Base-by-base conservation (phyloP, 1,284 basidiomycete species). In the Peniophora sp. region DNA sequence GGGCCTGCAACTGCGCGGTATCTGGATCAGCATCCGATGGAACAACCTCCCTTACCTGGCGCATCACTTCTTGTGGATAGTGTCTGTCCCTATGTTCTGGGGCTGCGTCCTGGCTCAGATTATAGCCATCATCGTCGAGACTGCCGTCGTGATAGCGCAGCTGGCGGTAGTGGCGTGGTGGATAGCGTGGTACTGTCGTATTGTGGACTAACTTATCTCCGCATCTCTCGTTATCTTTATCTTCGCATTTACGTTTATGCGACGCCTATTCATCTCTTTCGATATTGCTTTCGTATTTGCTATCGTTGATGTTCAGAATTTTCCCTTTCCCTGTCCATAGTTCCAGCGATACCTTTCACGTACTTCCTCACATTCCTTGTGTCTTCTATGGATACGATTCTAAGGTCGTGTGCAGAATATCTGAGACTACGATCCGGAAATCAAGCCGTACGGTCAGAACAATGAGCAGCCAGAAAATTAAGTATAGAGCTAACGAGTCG, bases 111-210 rank as follows among this genome's bases (percentile, higher is more conserved):
- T 83, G 12, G 74, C 82, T 18, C 81, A 82, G 58, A 86, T 83
- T 80, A 63, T 72, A 54, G 78, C 80, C 9, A 77, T 85, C 36
- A 47, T 76, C 8, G 61, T 79, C 20, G 83, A 85, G 58, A 60
- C 70, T 48, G 71, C 66, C 39, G 63, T 87, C 49, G 71, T 85
- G 3, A 54, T 79, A 22, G 68, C 79, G 49, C 72, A 86, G 60
- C 50, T 79, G 44, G 78, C 72, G 3, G 75, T 83, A 18, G 64
- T 81, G 36, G 58, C 71, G 18, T 88, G 85, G 85, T 88, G 85
- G 85, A 56, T 77, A 49, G 83, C 82, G 32, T 88, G 85, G 85
- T 70, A 69, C 22, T 60, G 85, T 45, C 74, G 74, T 41, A 55
- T 83, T 52, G 69, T 76, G 52, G 27, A 32, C 12, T 32, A 32